Conservation (phyloP, 768 basidiomycete genomes). For the Leucosporidium scottii region DNA sequence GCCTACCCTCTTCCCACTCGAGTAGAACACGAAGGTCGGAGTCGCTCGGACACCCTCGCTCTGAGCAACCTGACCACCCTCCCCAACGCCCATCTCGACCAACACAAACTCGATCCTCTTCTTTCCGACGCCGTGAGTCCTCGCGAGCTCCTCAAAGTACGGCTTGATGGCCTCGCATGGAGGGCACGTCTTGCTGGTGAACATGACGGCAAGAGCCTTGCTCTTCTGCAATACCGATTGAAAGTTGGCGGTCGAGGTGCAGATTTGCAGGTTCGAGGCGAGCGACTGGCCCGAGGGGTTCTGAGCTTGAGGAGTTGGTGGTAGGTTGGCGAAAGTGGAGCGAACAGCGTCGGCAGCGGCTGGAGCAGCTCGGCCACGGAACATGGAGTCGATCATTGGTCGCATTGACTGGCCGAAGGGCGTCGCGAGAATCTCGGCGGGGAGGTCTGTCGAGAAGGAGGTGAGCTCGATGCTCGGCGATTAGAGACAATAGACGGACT, state of each 20-base stretch:
- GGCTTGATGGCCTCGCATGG: slow-evolving; percentile 82
- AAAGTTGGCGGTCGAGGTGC: slow-evolving; percentile 69
- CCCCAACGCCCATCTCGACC: slow-evolving; percentile 67
- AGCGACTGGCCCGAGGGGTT: slow-evolving; percentile 46
- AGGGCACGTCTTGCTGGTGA: slow-evolving; percentile 66
- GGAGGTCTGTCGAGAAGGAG: slow-evolving; percentile 36
- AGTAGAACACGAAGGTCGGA: slow-evolving; percentile 84
- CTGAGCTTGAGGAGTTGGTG: slow-evolving; percentile 19
- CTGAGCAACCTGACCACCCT: slow-evolving; percentile 54
- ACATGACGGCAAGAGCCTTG: slow-evolving; percentile 68
- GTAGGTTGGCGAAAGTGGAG: slow-evolving; percentile 36
- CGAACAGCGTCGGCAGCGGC: not conserved
- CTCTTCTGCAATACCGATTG: slow-evolving; percentile 58
- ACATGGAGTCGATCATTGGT: slow-evolving; percentile 90
- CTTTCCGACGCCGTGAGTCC: slow-evolving; percentile 30
- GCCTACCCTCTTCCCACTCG: slow-evolving; percentile 61
- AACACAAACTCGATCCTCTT: slow-evolving; percentile 70
- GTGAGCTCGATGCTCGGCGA: not conserved
- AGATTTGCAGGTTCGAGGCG: slow-evolving; percentile 59
- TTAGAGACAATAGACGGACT: slow-evolving; percentile 17
- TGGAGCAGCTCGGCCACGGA: slow-evolving; percentile 40
- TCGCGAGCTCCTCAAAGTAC: slow-evolving; percentile 68
- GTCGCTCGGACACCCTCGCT: slow-evolving; percentile 66
- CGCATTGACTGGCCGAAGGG: slow-evolving; percentile 68
- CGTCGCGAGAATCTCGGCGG: slow-evolving; percentile 45